Evolutionary conservation across 306 rosid genomes (phyloP), one percentile per base, ranked within the genome.

Genomic region (Biancaea sappan): DNA sequence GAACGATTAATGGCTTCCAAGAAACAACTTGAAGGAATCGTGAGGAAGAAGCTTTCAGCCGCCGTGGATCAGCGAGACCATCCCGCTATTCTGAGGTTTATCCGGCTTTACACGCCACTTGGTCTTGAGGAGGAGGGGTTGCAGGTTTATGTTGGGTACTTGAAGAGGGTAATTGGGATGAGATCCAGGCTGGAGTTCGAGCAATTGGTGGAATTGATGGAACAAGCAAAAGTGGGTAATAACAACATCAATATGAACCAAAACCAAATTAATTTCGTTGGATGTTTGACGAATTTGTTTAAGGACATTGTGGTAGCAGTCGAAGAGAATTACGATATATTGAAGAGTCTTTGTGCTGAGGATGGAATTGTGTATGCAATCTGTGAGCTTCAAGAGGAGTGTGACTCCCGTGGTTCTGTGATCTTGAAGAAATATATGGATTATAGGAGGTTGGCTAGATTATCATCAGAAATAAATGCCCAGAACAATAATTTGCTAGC

Each of bases 331-430:
- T 74, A 83, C 62, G 93, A 83, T 73, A 90, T 94, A 60, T 71
- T 94, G 86, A 83, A 85, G 66, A 86, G 91, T 71, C 86, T 94
- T 14, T 94, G 99, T 47, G 97, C 96, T 3, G 99, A 94, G 80
- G 99, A 94, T 81, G 97, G 97, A 6, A 76, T 94, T 65, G 99
- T 88, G 12, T 94, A 94, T 38, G 96, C 97, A 0, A 88, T 92
- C 47, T 92, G 97, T 52, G 99, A 94, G 83, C 97, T 94, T 56
- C 99, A 94, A 50, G 99, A 92, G 88, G 99, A 92, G 71, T 94
- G 97, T 77, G 97, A 94, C 54, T 81, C 90, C 1, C 80, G 96
- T 16, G 97, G 99, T 81, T 81, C 90, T 46, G 81, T 82, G 79
- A 85, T 88, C 54, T 81, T 94, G 90, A 94, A 90, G 86, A 94